Base-by-base conservation (phyloP, 2,329 filamentous ascomycete genomes). In the Hypoxylon sp. region DNA sequence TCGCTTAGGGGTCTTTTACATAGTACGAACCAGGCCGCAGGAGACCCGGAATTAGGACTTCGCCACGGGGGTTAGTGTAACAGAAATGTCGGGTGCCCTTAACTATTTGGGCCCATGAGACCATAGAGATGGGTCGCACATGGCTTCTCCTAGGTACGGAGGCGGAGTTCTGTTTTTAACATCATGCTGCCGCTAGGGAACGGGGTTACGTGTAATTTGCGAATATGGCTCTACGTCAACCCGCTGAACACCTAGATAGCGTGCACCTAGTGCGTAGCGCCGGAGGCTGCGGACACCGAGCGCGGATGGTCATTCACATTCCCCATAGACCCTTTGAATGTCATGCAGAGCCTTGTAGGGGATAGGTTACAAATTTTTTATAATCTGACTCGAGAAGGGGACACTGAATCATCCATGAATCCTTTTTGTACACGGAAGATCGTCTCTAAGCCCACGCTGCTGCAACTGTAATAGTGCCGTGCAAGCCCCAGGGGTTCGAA, bases 81-180 rank as follows among this genome's bases (percentile, higher is more conserved):
- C 55, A 46, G 55, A 61, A 34, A 34, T 53, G 43, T 39, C n/a
- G n/a, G n/a, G n/a, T 60, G 29, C 43, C 34, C 32, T 63, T 27
- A 3, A 9, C 51, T 52, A 48, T 45, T 51, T 60, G 46, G 32
- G 11, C 39, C 32, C 37, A 23, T 41, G 23, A 62, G 25, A 48
- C 43, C 53, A 21, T 11, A 48, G 41, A 34, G 23, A 30, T 52
- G 34, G 59, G 48, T 58, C 37, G 32, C 47, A 60, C 55, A 58
- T 56, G 52, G 46, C 54, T 37, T 60, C 29, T 56, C 27, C 45
- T 37, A n/a, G n/a, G n/a, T n/a, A 27, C 16, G 21, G 52, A 19
- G 59, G 56, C 63, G 55, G 34, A 66, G 53, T 27, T 46, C 41
- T 47, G 43, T 52, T 58, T 67, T 67, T 62, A 61, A 69, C 47